phyloP scores from a whole-genome alignment of 192 early-diverging fungal species.

The Thamnidium elegans region DNA sequence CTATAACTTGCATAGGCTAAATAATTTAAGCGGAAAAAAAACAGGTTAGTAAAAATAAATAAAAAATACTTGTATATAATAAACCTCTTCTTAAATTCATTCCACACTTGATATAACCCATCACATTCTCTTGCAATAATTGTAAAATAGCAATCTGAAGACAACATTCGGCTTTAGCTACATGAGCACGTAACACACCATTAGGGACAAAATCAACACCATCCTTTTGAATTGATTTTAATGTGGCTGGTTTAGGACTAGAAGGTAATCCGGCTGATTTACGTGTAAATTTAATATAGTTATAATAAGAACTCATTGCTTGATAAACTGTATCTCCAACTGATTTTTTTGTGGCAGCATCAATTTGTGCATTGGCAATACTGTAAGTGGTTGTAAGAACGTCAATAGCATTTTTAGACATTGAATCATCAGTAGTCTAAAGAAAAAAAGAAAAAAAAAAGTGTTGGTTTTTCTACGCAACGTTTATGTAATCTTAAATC shows the following conservation, averaged over 20 bases:
- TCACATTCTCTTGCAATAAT: conserved; percentile 44
- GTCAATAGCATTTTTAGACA: conserved; percentile 43
- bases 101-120: conserved; percentile 51
- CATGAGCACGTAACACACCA: conserved; percentile 48
- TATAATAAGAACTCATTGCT: conserved; percentile 31
- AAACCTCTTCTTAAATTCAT: conserved; percentile 54
- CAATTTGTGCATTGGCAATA: conserved; percentile 49
- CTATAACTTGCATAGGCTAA: conserved; percentile 37
- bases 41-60: not conserved
- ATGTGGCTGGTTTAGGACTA: conserved; percentile 7
- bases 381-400: conserved; percentile 38
- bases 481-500: conserved; percentile 23
- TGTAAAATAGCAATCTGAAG: conserved; percentile 47
- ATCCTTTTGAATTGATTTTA: conserved; percentile 4
- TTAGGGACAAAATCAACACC: conserved; percentile 43
- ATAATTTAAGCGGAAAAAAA: not conserved
- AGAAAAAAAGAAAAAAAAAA: not conserved
- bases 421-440: conserved; percentile 41
- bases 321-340: conserved; percentile 34
- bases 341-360: conserved; percentile 43
- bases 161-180: conserved; percentile 48
- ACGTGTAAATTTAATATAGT: conserved; percentile 15
- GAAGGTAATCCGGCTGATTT: conserved; percentile 7
- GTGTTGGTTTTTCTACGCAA: conserved; percentile 7
- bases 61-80: not conserved